A percentile compares a stretch with the other conserved stretches of the same genome.
Evolutionary conservation across 163 green algal genomes (phyloP).

Genomic region (Volvox carteri): DNA sequence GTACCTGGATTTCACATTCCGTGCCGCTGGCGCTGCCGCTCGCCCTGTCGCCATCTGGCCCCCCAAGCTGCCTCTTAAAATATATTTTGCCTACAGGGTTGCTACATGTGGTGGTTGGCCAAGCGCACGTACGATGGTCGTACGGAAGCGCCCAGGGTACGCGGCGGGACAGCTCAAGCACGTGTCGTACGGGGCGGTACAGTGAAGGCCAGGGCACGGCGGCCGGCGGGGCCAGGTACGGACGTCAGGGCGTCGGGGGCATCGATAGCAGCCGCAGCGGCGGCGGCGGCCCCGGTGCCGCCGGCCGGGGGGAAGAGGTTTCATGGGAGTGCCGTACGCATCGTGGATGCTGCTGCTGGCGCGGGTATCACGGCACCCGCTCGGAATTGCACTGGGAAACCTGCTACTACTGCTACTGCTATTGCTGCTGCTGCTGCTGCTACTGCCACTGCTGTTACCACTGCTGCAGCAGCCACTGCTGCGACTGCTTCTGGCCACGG

Average conservation of each 20-base stretch:
- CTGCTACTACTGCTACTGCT: not conserved
- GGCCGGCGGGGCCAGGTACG: not conserved
- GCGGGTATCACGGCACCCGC: too few relatives aligned
- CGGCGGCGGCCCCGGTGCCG: not conserved
- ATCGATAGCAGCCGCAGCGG: not conserved
- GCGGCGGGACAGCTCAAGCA: too few relatives aligned
- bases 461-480: not conserved
- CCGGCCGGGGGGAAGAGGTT: not conserved
- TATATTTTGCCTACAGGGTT: not conserved
- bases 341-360: too few relatives aligned
- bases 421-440: not conserved
- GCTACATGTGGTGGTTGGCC: not conserved
- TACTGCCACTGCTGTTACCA: not conserved
- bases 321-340: too few relatives aligned
- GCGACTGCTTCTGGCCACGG: not conserved
- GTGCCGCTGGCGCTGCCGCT: not conserved
- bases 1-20: not conserved
- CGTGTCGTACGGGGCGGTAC: too few relatives aligned
- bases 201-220: not conserved
- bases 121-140: constrained; percentile 16
- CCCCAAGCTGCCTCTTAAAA: not conserved
- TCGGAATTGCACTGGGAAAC: too few relatives aligned
- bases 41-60: not conserved
- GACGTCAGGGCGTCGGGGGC: not conserved
- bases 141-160: too few relatives aligned